Percentiles rank a stretch among this genome's conserved stretches.
These are phyloP conservation scores for Rhododendron griersonianum DNA, from an alignment of 148 eudicot species.

Conservation along the genomic window DNA sequence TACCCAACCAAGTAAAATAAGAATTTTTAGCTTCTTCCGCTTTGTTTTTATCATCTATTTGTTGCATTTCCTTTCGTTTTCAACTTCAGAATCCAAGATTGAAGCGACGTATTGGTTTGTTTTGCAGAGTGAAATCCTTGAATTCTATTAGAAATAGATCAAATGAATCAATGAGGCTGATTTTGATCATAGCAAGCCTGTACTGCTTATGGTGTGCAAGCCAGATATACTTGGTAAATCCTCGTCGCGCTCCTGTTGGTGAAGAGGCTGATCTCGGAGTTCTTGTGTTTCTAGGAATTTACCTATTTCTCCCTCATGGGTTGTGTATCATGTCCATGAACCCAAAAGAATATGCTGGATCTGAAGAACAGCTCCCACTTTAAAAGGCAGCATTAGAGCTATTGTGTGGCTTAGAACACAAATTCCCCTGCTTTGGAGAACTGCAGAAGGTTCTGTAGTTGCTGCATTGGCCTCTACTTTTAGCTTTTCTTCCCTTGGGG, in stretches of 20 bases:
- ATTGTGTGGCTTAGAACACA: not conserved
- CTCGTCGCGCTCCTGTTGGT: slow-evolving; percentile 83
- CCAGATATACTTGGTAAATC: slow-evolving; percentile 72
- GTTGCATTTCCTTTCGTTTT: not conserved
- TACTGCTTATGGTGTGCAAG: slow-evolving; percentile 87
- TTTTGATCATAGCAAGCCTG: slow-evolving; percentile 39
- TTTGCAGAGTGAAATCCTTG: slow-evolving; percentile 51
- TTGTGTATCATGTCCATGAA: slow-evolving; percentile 79
- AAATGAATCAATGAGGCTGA: slow-evolving; percentile 46
- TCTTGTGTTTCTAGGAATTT: slow-evolving; percentile 60
- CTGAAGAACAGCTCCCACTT: slow-evolving; percentile 40
- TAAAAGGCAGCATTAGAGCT: slow-evolving; percentile 4
- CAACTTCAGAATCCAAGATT: not conserved
- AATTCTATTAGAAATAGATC: slow-evolving; percentile 38
- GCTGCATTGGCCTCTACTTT: not conserved
- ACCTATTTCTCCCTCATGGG: slow-evolving; percentile 69
- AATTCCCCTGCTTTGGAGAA: not conserved
- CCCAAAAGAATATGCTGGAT: slow-evolving; percentile 34
- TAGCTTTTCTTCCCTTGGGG: not conserved
- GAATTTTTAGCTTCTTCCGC: not conserved
- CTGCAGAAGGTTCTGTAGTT: not conserved
- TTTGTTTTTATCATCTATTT: not conserved
- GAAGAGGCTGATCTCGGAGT: slow-evolving; percentile 98
- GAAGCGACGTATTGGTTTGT: not conserved
- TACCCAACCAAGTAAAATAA: not conserved